Base-by-base conservation (phyloP, 768 basidiomycete genomes). In the Pleurotus giganteus region DNA sequence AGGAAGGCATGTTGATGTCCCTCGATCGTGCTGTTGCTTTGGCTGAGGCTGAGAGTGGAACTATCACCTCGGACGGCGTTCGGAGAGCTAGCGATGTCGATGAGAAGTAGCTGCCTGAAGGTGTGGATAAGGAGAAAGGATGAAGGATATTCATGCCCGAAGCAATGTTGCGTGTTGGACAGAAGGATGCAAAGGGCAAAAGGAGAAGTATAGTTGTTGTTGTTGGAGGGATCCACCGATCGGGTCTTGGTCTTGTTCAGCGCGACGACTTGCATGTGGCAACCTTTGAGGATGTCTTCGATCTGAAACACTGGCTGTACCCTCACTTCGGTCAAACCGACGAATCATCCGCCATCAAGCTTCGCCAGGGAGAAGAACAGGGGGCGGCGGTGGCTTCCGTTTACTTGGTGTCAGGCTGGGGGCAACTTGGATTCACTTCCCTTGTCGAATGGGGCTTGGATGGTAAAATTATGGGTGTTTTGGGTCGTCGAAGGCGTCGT, bases 71-170 rank as follows among this genome's bases (percentile, higher is more conserved):
- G 4, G 65, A 69, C 5, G 85, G 88, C 39, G 89, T 98, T 21
- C 71, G 80, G 29, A 77, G 78, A 58, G 82, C 97, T 58, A 73
- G 76, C 36, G 71, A 78, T 15, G 74, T 97, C 17, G 94, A 84
- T 17, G 88, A 96, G 56, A 74, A 75, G 54, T 83, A 91, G 70
- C 81, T 99, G 13, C 90, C 89, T 1, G 79, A 79, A 49, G 88
- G 86, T 55, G 91, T 93, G 21, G 92, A 94, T 66, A 34, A 32
- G 34, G 34, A 29, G 23, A 78, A 91, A 34, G 84, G 83, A 46
- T 80, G 84, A 54, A 79, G 92, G 24, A 84, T 96, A 11, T 99
- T 99, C 77, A 85, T 91, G 75, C 92, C 96, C n/a, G 89, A 96
- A 66, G 96, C 93, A 11, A 98, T 99, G 97, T 99, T 98, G 73